Evolutionary conservation across 495 filamentous ascomycete species (phyloP), one percentile per base, ranked within the genome.

Genomic region (Xylaria curta): DNA sequence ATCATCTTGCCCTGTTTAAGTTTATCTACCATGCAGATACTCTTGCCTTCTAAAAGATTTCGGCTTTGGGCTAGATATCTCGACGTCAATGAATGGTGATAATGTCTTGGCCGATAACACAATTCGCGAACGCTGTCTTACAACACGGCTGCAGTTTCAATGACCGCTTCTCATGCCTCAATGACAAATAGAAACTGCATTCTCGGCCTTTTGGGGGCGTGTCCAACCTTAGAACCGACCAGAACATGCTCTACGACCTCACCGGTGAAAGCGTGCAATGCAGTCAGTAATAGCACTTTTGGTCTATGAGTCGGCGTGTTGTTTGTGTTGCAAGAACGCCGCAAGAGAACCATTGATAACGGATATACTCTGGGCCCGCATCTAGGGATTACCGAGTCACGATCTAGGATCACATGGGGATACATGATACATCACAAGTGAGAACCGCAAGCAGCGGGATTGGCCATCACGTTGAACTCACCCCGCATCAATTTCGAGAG

Each of bases 181-280:
- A 42, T 67, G 65, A 67, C 65, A 56, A 67, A 56, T 67, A 54
- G 17, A n/a, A 5, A 51, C 28, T 46, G 26, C 6, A 53, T 49
- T 21, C 60, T 47, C 42, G 26, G 38, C 13, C 9, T 24, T 65
- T 46, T 31, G 24, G 17, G 26, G 15, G 15, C 61, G 61, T 47
- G 42, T 47, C 62, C 36, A 33, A 36, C 24, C n/a, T 42, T 67
- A n/a, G 65, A 42, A 67, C 36, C 36, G 65, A 49, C 65, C 12
- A 36, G 47, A 9, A 42, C 28, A 67, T 8, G 9, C 44, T 67
- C 65, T 28, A 44, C 21, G 42, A n/a, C 21, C 33, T 67, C 47
- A 67, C 65, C 65, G 65, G 65, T 67, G 46, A 26, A 56, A 51
- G 17, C 17, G 33, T n/a, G 49, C 65, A 67, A 67, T 67, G 65